phyloP scores from a whole-genome alignment of 352 stramenopile genomes.

The Plasmopara halstedii region DNA sequence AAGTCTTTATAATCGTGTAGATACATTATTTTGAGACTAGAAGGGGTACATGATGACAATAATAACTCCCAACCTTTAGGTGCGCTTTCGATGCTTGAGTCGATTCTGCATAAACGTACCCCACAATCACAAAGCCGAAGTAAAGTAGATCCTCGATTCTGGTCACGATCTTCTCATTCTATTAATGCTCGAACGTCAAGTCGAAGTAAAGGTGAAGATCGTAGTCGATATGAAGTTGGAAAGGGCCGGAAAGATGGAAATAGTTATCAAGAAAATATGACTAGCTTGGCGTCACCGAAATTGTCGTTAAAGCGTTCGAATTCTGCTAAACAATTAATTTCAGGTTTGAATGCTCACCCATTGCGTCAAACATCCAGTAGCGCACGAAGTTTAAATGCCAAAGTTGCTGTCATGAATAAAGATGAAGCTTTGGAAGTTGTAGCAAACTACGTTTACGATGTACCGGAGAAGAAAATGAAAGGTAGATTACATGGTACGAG shows the following conservation, averaged over 20 bases:
- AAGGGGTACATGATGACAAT: background rate
- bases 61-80: background rate
- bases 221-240: slow-evolving; percentile 2
- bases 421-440: slow-evolving; percentile 17
- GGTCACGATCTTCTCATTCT: slow-evolving; percentile 4
- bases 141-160: slow-evolving; percentile 8
- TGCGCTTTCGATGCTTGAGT: slow-evolving; percentile 2
- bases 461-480: slow-evolving; percentile 20
- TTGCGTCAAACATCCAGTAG: slow-evolving; percentile 1
- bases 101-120: slow-evolving; percentile 8
- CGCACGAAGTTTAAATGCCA: slow-evolving; percentile 5
- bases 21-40: too few species aligned
- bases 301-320: slow-evolving; percentile 6
- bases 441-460: slow-evolving; percentile 22
- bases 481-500: background rate
- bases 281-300: too few species aligned
- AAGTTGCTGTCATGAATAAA: slow-evolving; percentile 10
- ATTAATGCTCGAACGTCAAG: background rate
- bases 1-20: too few species aligned
- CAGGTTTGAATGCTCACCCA: slow-evolving; percentile 1
- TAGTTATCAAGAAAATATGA: too few species aligned
- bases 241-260: background rate
- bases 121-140: slow-evolving; percentile 2
- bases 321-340: slow-evolving; percentile 4
- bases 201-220: slow-evolving; percentile 4